These are phyloP conservation scores for Verbascum thapsus DNA, from an alignment of 257 asterid species.

Conservation along the genomic window DNA sequence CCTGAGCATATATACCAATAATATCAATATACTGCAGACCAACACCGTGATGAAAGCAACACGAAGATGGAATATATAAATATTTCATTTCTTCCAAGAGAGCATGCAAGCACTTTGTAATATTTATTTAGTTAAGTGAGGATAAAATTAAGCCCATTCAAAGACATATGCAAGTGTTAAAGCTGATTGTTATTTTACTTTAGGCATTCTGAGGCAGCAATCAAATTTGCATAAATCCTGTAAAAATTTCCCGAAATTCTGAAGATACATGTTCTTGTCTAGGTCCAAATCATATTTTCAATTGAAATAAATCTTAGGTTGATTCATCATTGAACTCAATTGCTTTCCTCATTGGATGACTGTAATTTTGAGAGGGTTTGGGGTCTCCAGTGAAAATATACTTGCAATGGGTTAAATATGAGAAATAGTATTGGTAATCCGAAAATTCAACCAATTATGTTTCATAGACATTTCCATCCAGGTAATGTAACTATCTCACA, in stretches of 20 bases:
- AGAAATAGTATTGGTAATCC: background rate
- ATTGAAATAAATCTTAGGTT: background rate
- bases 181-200: background rate
- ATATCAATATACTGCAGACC: slow-evolving; percentile 4
- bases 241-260: background rate
- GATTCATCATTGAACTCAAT: background rate
- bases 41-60: background rate
- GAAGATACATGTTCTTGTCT: background rate
- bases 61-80: background rate
- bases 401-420: background rate
- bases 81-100: background rate
- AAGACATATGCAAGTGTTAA: background rate
- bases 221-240: background rate
- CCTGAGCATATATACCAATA: slow-evolving; percentile 4
- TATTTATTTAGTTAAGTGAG: background rate
- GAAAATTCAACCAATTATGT: background rate
- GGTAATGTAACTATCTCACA: background rate
- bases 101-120: background rate
- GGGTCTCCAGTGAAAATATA: background rate
- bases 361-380: background rate
- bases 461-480: background rate
- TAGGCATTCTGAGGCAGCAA: too few species aligned
- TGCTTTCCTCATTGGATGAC: background rate
- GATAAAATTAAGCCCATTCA: background rate
- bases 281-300: background rate